phyloP scores from a whole-genome alignment of 2,329 filamentous ascomycete species.

The Raffaelea arxii region DNA sequence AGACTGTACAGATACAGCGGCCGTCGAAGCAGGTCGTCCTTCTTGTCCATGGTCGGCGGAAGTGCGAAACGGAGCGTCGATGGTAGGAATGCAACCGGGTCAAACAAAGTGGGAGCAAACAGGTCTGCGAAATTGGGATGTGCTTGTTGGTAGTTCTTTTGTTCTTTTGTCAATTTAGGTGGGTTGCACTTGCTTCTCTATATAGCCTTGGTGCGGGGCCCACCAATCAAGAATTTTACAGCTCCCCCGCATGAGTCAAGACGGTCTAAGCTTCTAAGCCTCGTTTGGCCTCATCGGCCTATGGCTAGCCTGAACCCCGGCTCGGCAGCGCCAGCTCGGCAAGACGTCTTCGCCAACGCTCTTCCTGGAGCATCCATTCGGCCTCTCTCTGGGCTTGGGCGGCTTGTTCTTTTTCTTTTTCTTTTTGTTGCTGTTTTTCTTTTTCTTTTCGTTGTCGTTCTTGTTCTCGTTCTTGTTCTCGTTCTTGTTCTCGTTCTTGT shows the following conservation, averaged over 20 bases:
- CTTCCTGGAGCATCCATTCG: neutral
- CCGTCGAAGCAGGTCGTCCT: conserved; percentile 37
- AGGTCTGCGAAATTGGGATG: neutral
- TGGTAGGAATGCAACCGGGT: neutral
- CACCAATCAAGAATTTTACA: too few species aligned
- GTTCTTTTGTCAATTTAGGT: neutral
- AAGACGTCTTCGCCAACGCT: neutral
- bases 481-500: neutral
- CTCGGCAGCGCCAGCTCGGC: neutral
- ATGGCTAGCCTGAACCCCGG: neutral
- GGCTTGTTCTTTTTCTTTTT: neutral
- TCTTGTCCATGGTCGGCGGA: conserved; percentile 5
- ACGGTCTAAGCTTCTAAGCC: neutral
- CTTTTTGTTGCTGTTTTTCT: neutral
- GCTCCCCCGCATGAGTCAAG: neutral
- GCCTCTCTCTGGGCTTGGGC: neutral
- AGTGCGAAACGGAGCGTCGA: neutral
- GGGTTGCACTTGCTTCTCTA: neutral
- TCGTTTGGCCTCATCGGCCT: neutral
- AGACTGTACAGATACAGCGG: conserved; percentile 67
- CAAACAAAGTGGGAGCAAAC: neutral
- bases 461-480: neutral
- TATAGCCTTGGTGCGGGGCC: too few species aligned
- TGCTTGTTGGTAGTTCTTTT: neutral
- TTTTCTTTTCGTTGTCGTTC: neutral